phyloP scores from a whole-genome alignment of 2,329 filamentous ascomycete species.

The Tolypocladium paradoxum region DNA sequence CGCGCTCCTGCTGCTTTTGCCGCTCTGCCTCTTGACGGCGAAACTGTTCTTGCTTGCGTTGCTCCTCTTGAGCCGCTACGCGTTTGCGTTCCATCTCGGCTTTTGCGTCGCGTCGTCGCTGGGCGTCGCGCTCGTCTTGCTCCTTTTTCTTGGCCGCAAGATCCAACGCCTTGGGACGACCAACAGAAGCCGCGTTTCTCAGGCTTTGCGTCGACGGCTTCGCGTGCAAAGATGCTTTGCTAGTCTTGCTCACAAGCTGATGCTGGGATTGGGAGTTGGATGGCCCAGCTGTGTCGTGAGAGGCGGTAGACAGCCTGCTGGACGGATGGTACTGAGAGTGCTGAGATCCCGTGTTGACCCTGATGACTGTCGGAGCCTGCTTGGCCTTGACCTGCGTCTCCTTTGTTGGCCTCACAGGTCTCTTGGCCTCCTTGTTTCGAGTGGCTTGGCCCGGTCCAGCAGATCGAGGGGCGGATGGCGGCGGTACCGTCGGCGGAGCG shows the following conservation, averaged over 20 bases:
- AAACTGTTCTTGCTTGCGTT: conserved; percentile 47
- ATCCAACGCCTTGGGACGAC: conserved; percentile 60
- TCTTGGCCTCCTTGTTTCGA: conserved; percentile 43
- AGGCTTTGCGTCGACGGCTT: conserved; percentile 48
- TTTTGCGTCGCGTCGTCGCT: conserved; percentile 72
- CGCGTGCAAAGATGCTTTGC: conserved; percentile 52
- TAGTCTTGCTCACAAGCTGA: conserved; percentile 52
- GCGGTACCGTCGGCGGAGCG: conserved; percentile 43
- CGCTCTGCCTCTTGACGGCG: conserved; percentile 51
- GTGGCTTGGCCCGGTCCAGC: conserved; percentile 34
- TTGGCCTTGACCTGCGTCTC: conserved; percentile 48
- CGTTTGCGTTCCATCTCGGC: conserved; percentile 70
- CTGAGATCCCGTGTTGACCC: conserved; percentile 57
- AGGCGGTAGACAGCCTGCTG: conserved; percentile 43
- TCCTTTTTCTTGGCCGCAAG: conserved; percentile 74
- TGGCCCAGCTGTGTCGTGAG: conserved; percentile 33
- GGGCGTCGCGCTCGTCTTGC: conserved; percentile 69
- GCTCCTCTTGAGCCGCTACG: conserved; percentile 54
- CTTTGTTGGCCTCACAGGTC: conserved; percentile 52
- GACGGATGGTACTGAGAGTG: conserved; percentile 49
- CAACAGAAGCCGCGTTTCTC: conserved; percentile 47
- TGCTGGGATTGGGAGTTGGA: conserved; percentile 26
- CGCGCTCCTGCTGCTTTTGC: conserved; percentile 50
- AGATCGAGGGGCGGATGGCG: conserved; percentile 46
- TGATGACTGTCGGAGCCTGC: conserved; percentile 59